These are phyloP conservation scores for Aureobasidium sp. DNA, from an alignment of 2,329 filamentous ascomycete genomes.

Conservation along the genomic window DNA sequence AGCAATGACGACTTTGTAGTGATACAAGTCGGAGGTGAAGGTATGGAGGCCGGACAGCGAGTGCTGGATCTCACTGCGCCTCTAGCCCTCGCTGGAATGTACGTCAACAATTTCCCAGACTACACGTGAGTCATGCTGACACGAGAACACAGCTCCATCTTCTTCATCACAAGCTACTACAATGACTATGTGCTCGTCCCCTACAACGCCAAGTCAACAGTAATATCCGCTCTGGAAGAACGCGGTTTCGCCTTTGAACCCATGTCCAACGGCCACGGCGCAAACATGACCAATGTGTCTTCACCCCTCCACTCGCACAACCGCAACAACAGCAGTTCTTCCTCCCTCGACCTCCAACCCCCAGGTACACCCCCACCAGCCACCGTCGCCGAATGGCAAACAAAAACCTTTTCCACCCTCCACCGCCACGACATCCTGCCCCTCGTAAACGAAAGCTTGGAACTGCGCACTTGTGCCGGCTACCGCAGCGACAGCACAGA, in stretches of 20 bases:
- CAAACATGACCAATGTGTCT: constrained; percentile 33
- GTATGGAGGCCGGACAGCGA: constrained; percentile 81
- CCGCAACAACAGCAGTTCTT: constrained; percentile 36
- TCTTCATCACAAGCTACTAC: constrained; percentile 98
- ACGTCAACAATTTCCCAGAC: constrained; percentile 26
- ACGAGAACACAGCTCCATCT: constrained; percentile 57
- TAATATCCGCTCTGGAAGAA: constrained; percentile 67
- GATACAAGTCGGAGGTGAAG: constrained; percentile 82
- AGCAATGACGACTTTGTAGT: constrained; percentile 78
- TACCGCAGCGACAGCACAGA: constrained; percentile 30
- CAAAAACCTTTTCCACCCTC: constrained; percentile 76
- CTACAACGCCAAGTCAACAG: constrained; percentile 60
- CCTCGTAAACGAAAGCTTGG: constrained; percentile 58
- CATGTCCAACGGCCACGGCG: constrained; percentile 43
- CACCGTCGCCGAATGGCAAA: constrained; percentile 69
- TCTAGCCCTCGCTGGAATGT: constrained; percentile 82
- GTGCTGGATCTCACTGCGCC: constrained; percentile 89
- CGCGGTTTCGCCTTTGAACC: constrained; percentile 80
- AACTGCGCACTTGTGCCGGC: constrained; percentile 76
- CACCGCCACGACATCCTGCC: constrained; percentile 68
- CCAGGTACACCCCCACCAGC: constrained; percentile 69
- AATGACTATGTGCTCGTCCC: constrained; percentile 95
- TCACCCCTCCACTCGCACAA: constrained; percentile 51
- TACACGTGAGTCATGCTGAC: background rate
- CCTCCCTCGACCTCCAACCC: constrained; percentile 38